phyloP scores from a whole-genome alignment of 257 asterid species.

The Lavandula angustifolia region DNA sequence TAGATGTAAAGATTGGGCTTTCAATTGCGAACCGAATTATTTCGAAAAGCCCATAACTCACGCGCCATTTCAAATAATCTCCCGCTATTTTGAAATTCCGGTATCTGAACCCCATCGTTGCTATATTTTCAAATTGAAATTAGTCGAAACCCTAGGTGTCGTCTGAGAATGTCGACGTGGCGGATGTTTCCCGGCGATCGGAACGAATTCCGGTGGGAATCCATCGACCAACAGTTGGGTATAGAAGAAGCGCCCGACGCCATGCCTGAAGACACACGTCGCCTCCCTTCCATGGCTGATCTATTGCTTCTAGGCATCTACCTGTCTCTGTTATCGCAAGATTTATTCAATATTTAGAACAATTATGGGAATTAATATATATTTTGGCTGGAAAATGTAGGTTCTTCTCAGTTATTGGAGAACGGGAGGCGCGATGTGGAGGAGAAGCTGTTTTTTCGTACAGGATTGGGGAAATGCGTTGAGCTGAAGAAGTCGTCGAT shows the following conservation, averaged over 20 bases:
- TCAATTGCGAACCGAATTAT: not conserved
- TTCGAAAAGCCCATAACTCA: not conserved
- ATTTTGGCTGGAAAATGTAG: conserved; percentile 27
- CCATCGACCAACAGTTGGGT: conserved; percentile 37
- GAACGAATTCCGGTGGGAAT: conserved; percentile 65
- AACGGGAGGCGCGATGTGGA: conserved; percentile 38
- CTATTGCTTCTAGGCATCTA: conserved; percentile 72
- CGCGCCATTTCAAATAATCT: conserved; percentile 34
- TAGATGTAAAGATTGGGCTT: not conserved
- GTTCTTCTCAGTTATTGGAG: conserved; percentile 59
- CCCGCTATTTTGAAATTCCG: conserved; percentile 36
- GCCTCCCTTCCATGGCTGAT: conserved; percentile 86
- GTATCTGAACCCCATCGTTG: not conserved
- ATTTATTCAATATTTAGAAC: not conserved
- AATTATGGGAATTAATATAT: not conserved
- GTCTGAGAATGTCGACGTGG: conserved; percentile 77
- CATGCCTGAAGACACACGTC: conserved; percentile 41
- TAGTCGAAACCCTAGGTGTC: conserved; percentile 42
- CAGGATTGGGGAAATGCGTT: conserved; percentile 69
- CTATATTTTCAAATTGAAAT: conserved; percentile 1
- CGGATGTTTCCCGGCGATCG: conserved; percentile 60
- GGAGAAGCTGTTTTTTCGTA: conserved; percentile 51
- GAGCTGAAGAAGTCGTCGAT: conserved; percentile 60
- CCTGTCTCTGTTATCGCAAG: not conserved
- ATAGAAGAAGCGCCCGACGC: conserved; percentile 31